Percentiles rank a stretch among this genome's conserved stretches.
Evolutionary conservation across 116 monocot species (phyloP).

Genomic region (Trichopus zeylanicus): DNA sequence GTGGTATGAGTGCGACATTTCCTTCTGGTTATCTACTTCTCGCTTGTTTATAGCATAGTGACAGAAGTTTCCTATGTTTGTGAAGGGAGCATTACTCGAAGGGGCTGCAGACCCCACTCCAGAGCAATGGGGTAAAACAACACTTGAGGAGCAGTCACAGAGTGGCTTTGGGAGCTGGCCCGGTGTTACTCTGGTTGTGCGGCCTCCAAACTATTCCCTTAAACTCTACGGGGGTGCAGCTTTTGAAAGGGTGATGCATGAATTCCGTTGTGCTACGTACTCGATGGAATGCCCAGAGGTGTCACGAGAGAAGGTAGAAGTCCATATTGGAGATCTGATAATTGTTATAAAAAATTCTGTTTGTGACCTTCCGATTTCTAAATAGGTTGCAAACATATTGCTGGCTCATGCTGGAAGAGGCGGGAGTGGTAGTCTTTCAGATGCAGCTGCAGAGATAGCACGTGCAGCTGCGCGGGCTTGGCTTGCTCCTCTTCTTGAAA

Average conservation of each 20-base stretch:
- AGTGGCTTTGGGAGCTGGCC: slow-evolving; percentile 94
- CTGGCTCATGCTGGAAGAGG: slow-evolving; percentile 96
- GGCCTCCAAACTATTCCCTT: slow-evolving; percentile 68
- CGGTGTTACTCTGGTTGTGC: slow-evolving; percentile 54
- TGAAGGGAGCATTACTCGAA: slow-evolving; percentile 73
- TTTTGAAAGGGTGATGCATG: slow-evolving; percentile 99
- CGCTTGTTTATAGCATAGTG: background rate
- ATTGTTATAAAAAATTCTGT: too few relatives aligned
- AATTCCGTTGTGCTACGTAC: slow-evolving; percentile 91
- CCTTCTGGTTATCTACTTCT: background rate
- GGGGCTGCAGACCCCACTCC: slow-evolving; percentile 96
- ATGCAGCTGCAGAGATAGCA: slow-evolving; percentile 92
- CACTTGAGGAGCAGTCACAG: slow-evolving; percentile 64
- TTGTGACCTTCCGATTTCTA: too few relatives aligned
- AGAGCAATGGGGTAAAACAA: slow-evolving; percentile 91
- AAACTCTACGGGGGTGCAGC: slow-evolving; percentile 95
- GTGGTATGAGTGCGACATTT: slow-evolving; percentile 44
- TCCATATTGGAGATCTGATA: background rate
- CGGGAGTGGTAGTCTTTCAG: slow-evolving; percentile 53
- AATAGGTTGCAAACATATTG: slow-evolving; percentile 94
- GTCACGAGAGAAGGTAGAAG: slow-evolving; percentile 64
- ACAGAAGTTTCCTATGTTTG: background rate
- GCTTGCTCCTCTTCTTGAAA: slow-evolving; percentile 86
- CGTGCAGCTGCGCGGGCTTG: slow-evolving; percentile 85
- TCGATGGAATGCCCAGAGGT: slow-evolving; percentile 90